Base-by-base conservation (phyloP, 2,329 filamentous ascomycete genomes). In the Nannizziopsis arthrosporioides region DNA sequence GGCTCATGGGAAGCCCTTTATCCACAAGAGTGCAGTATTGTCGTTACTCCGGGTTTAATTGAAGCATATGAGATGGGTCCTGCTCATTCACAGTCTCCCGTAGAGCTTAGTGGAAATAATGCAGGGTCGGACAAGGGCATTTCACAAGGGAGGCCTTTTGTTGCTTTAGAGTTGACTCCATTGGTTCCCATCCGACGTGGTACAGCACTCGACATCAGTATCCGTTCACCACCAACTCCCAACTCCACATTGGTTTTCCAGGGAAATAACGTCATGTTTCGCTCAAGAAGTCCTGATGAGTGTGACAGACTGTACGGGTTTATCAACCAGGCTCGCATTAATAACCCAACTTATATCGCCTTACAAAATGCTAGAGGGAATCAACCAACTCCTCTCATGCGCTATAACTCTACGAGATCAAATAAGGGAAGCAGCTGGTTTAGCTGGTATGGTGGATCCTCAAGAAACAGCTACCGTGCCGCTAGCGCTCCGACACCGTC, bases 131-230 rank as follows among this genome's bases (percentile, higher is more conserved):
- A 44, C 31, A 38, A 48, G 8, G 30, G 3, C 15, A 12, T 32
- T 17, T 15, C 47, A 3, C 27, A 10, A 17, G 35, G 60, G 54
- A 69, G 70, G 48, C 79, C 78, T 30, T 66, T 82, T 30, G 66
- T 82, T 51, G 84, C 83, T 5, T 77, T 95, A 31, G 87, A 94
- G 60, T 78, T 98, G 37, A 96, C 90, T 0, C 92, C 92, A 0
- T 73, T 94, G 34, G 90, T 96, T 6, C 84, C 89, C 56, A 81
- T 96, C 52, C 80, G 90, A 53, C 84, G 90, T 59, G 92, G 89
- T 58, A 98, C 88, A 17, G 85, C 85, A 2, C 78, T 98, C 30
- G 92, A 98, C 63, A 85, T 98, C 47, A 92, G 93, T 55, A 86
- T 98, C 54, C 84, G 88, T 43, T 95, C 90, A 5, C 86, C 86